A percentile compares a stretch with the other conserved stretches of the same genome.
phyloP scores from a whole-genome alignment of 2,329 filamentous ascomycete species.

The Epichloe gansuensis region DNA sequence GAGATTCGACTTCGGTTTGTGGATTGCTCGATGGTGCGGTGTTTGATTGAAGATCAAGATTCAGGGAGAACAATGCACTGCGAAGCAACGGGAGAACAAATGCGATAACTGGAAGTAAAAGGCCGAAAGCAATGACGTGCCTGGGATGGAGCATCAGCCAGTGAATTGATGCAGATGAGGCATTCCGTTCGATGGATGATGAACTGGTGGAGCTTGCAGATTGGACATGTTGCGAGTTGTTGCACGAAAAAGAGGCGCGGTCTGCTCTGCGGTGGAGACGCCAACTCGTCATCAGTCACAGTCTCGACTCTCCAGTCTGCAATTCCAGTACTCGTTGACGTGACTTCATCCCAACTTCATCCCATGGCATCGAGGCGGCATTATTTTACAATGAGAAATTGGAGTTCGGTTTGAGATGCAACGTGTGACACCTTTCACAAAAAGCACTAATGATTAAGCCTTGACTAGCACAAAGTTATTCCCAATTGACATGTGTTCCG shows the following conservation, averaged over 20 bases:
- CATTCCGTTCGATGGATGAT: not conserved
- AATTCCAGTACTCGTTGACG: too few relatives aligned
- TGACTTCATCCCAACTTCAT: too few relatives aligned
- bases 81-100: not conserved
- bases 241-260: too few relatives aligned
- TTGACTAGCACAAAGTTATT: too few relatives aligned
- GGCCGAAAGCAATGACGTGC: not conserved
- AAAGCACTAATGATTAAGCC: too few relatives aligned
- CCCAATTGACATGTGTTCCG: too few relatives aligned
- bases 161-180: not conserved
- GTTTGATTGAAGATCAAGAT: not conserved
- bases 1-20: not conserved
- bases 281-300: not conserved
- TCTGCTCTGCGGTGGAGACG: not conserved
- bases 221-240: not conserved
- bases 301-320: too few relatives aligned
- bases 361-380: too few relatives aligned
- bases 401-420: too few relatives aligned
- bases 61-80: not conserved
- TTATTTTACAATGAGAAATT: too few relatives aligned
- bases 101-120: not conserved
- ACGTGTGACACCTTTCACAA: too few relatives aligned
- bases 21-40: not conserved
- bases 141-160: constrained; percentile 1
- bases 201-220: not conserved